Evolutionary conservation across 2,329 filamentous ascomycete genomes (phyloP).

Genomic region (Aspergillus floridensis): DNA sequence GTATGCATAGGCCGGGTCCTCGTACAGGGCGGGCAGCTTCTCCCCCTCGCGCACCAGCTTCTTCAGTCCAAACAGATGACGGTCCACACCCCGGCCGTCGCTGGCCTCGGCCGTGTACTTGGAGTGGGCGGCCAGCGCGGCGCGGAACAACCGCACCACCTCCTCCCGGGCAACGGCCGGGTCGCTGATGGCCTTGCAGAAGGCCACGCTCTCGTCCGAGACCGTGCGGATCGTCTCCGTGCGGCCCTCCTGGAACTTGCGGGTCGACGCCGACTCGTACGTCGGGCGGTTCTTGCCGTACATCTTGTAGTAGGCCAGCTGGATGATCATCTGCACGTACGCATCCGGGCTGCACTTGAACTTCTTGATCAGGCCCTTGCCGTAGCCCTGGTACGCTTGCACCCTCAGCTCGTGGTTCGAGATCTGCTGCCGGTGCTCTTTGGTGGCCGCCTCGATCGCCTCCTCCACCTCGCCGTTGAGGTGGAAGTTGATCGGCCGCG

Average conservation of each 20-base stretch:
- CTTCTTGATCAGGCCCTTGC: constrained; percentile 98
- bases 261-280: constrained; percentile 92
- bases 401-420: constrained; percentile 85
- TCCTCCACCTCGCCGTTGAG: constrained; percentile 69
- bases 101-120: constrained; percentile 88
- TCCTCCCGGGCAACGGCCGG: constrained; percentile 60
- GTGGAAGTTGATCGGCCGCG: constrained; percentile 72
- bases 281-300: constrained; percentile 96
- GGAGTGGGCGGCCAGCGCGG: constrained; percentile 75
- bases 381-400: constrained; percentile 94
- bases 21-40: constrained; percentile 76
- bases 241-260: constrained; percentile 92
- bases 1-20: constrained; percentile 82
- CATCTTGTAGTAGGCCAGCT: constrained; percentile 98
- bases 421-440: constrained; percentile 79
- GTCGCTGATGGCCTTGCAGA: constrained; percentile 84
- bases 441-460: constrained; percentile 74
- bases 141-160: constrained; percentile 72
- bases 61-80: constrained; percentile 96
- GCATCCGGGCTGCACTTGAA: constrained; percentile 98
- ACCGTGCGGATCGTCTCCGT: constrained; percentile 95
- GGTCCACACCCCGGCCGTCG: constrained; percentile 90
- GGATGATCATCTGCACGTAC: constrained; percentile 98
- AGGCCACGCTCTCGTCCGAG: constrained; percentile 85
- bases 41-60: constrained; percentile 79